A percentile compares a stretch with the other conserved stretches of the same genome.
Conservation (phyloP, 2,329 filamentous ascomycete genomes). For the Simplicillium aogashimaense region DNA sequence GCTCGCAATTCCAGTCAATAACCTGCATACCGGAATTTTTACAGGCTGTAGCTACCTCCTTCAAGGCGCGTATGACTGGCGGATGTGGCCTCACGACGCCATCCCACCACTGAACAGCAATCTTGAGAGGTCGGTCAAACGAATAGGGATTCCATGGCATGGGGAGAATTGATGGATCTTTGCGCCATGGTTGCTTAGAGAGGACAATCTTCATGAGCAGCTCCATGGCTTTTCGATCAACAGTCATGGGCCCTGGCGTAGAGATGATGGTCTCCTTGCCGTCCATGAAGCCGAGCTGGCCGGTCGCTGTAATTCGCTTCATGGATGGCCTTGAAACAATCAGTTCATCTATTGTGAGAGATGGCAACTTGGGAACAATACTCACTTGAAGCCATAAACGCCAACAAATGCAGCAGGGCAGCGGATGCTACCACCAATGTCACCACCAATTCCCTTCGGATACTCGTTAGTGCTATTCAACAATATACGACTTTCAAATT, state of each 20-base stretch:
- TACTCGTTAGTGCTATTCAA: slow-evolving; percentile 7
- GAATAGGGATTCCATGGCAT: slow-evolving; percentile 12
- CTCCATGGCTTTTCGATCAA: slow-evolving; percentile 24
- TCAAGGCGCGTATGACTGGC: slow-evolving; percentile 40
- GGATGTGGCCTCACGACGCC: slow-evolving; percentile 45
- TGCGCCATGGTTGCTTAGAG: slow-evolving; percentile 20
- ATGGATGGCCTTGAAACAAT: slow-evolving; percentile 6
- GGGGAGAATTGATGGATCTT: slow-evolving; percentile 11
- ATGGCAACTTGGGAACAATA: no score
- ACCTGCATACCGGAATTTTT: slow-evolving; percentile 8
- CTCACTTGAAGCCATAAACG: slow-evolving; percentile 9
- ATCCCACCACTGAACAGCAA: slow-evolving; percentile 45
- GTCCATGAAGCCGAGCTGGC: slow-evolving; percentile 8
- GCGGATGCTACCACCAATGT: slow-evolving; percentile 21
- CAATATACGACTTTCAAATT: no score
- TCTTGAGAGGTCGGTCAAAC: slow-evolving; percentile 32
- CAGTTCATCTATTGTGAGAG: no score
- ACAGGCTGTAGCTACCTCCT: slow-evolving; percentile 37
- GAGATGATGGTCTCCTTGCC: slow-evolving; percentile 20
- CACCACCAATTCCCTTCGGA: slow-evolving; percentile 18
- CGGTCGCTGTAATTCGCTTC: slow-evolving; percentile 8
- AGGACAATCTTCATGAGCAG: slow-evolving; percentile 29
- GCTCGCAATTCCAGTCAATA: slow-evolving; percentile 36
- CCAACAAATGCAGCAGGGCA: slow-evolving; percentile 20
- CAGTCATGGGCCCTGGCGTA: slow-evolving; percentile 27